Conservation (phyloP, 768 basidiomycete species). For the Cystofilobasidium bisporidii region DNA sequence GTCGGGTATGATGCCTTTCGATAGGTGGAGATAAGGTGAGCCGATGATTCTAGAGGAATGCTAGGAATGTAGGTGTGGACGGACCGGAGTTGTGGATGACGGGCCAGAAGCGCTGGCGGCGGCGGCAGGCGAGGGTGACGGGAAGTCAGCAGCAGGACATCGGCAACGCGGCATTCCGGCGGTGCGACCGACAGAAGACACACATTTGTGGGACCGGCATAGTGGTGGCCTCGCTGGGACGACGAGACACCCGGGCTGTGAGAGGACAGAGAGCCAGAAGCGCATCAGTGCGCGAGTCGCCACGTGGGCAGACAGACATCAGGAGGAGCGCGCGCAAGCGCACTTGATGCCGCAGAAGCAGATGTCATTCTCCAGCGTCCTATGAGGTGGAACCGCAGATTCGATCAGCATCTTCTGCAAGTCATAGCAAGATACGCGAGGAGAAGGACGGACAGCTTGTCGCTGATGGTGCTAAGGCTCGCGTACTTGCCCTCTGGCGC, state of each 20-base stretch:
- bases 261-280: neutral
- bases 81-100: neutral
- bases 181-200: neutral
- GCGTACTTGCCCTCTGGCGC: neutral
- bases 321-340: constrained; percentile 15
- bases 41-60: constrained; percentile 43
- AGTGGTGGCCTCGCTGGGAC: constrained; percentile 64
- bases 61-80: neutral
- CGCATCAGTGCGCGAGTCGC: no score
- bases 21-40: no score
- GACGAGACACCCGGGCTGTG: constrained; percentile 59
- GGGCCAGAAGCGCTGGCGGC: constrained; percentile 1
- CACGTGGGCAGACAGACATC: no score
- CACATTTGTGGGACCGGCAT: constrained; percentile 59
- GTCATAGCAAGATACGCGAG: neutral
- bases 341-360: constrained; percentile 82
- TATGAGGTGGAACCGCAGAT: neutral
- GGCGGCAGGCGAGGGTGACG: no score
- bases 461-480: neutral
- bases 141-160: no score
- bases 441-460: neutral
- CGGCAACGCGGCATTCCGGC: no score
- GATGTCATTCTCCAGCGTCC: constrained; percentile 44
- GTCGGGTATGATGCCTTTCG: constrained; percentile 46
- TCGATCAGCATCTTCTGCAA: neutral